Evolutionary conservation across 352 stramenopile species (phyloP).

Genomic region (Phytopythium oedochilum): DNA sequence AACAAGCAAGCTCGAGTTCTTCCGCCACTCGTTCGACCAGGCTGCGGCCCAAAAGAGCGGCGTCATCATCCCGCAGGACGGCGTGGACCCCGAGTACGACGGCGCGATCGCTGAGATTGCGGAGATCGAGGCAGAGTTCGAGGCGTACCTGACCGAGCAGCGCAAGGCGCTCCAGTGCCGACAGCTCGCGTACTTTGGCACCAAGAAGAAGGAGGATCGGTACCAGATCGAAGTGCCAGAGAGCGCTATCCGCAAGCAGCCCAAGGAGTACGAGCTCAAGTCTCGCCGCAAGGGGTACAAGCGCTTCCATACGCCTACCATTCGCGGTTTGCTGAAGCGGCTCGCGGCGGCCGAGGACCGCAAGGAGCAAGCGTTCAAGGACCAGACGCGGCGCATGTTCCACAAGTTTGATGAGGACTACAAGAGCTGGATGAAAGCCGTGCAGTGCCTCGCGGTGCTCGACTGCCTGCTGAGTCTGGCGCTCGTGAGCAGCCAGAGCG

Average conservation of each 20-base stretch:
- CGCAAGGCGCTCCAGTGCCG: constrained; percentile 70
- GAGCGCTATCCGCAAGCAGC: constrained; percentile 67
- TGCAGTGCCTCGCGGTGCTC: constrained; percentile 90
- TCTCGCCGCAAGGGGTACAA: constrained; percentile 92
- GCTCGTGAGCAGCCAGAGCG: constrained; percentile 90
- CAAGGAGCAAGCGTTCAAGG: constrained; percentile 79
- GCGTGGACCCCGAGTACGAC: constrained; percentile 95
- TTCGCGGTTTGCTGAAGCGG: constrained; percentile 73
- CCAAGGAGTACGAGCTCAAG: constrained; percentile 94
- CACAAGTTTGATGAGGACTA: constrained; percentile 95
- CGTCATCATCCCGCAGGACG: constrained; percentile 91
- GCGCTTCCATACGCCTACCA: constrained; percentile 88
- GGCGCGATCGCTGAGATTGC: constrained; percentile 85
- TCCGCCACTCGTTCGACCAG: constrained; percentile 96
- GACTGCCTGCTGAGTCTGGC: constrained; percentile 96
- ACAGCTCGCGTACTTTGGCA: constrained; percentile 93
- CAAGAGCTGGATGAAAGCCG: constrained; percentile 91
- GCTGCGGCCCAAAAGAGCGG: constrained; percentile 86
- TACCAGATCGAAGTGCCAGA: constrained; percentile 94
- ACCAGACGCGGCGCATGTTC: constrained; percentile 92
- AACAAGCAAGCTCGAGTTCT: constrained; percentile 91
- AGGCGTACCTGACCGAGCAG: constrained; percentile 86
- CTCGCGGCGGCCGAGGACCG: constrained; percentile 76
- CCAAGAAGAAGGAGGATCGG: constrained; percentile 94
- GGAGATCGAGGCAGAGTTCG: constrained; percentile 84